Percentiles rank a stretch among this genome's conserved stretches.
These are phyloP conservation scores for Saccharomycopsis hybrid DNA, from an alignment of 1,139 yeast genomes.

Conservation along the genomic window DNA sequence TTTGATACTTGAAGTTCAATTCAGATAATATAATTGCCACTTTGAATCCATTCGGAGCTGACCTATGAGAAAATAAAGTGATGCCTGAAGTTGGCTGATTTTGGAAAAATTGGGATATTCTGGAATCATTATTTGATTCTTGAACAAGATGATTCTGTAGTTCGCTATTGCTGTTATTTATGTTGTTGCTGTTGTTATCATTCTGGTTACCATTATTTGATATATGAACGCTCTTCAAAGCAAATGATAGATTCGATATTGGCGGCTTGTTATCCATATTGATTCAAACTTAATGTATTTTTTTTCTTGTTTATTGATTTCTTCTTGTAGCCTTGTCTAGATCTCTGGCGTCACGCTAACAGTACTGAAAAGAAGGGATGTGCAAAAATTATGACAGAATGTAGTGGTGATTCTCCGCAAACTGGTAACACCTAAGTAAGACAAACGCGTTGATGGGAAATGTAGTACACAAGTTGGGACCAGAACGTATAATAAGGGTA, in stretches of 20 bases:
- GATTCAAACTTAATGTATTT: background rate
- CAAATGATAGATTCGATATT: conserved; percentile 28
- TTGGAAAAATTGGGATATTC: conserved; percentile 69
- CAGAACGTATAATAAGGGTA: too few species aligned
- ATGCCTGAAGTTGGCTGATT: conserved; percentile 80
- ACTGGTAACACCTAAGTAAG: too few species aligned
- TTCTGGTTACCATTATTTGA: conserved; percentile 20
- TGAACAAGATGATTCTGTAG: conserved; percentile 27
- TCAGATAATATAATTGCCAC: conserved; percentile 89
- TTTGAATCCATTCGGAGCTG: conserved; percentile 96
- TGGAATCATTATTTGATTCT: conserved; percentile 33
- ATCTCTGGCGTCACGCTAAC: too few species aligned
- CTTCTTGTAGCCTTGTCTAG: too few species aligned
- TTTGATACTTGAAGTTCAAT: conserved; percentile 69
- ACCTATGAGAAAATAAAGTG: conserved; percentile 81
- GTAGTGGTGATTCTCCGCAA: too few species aligned
- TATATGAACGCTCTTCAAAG: conserved; percentile 24
- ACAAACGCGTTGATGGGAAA: too few species aligned
- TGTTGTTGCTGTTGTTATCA: conserved; percentile 22
- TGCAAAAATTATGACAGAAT: too few species aligned
- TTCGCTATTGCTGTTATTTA: conserved; percentile 22
- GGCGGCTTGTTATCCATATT: conserved; percentile 18
- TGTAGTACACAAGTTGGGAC: too few species aligned
- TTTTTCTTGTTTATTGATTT: too few species aligned
- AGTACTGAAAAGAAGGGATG: too few species aligned